phyloP scores from a whole-genome alignment of 2,329 filamentous ascomycete species.

The Curvularia verruculosa region DNA sequence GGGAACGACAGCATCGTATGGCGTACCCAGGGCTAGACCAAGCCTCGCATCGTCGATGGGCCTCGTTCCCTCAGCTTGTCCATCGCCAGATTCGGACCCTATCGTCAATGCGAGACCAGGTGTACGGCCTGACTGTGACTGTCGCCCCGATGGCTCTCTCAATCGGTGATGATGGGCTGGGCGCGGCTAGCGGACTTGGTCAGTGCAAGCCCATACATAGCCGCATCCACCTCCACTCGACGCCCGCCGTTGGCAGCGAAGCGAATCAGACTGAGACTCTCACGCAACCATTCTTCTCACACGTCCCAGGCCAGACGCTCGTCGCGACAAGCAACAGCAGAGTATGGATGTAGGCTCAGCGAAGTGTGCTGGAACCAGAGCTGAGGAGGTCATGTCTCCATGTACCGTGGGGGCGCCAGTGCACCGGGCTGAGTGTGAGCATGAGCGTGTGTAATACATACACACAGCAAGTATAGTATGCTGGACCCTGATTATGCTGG shows the following conservation, averaged over 20 bases:
- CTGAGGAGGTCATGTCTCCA: conserved; percentile 15
- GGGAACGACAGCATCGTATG: conserved; percentile 10
- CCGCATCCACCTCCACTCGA: neutral
- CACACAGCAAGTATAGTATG: neutral
- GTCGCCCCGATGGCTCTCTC: conserved; percentile 6
- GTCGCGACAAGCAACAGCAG: too few relatives aligned
- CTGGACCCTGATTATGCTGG: conserved; percentile 19
- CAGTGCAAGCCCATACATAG: neutral
- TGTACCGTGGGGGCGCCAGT: conserved; percentile 2
- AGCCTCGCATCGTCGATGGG: conserved; percentile 26
- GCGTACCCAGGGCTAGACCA: conserved; percentile 15
- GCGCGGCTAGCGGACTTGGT: neutral
- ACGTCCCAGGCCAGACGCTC: too few relatives aligned
- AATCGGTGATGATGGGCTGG: conserved; percentile 14
- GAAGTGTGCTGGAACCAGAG: neutral
- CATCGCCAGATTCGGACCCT: conserved; percentile 9
- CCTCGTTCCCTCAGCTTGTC: conserved; percentile 10
- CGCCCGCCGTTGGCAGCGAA: neutral
- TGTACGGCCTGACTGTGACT: neutral
- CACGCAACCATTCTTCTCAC: too few relatives aligned
- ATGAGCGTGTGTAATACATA: too few relatives aligned
- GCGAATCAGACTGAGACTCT: neutral
- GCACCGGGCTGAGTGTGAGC: too few relatives aligned
- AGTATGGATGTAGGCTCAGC: too few relatives aligned
- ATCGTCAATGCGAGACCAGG: conserved; percentile 9